These are phyloP conservation scores for Beauveria australis DNA, from an alignment of 2,329 filamentous ascomycete genomes.

Conservation along the genomic window DNA sequence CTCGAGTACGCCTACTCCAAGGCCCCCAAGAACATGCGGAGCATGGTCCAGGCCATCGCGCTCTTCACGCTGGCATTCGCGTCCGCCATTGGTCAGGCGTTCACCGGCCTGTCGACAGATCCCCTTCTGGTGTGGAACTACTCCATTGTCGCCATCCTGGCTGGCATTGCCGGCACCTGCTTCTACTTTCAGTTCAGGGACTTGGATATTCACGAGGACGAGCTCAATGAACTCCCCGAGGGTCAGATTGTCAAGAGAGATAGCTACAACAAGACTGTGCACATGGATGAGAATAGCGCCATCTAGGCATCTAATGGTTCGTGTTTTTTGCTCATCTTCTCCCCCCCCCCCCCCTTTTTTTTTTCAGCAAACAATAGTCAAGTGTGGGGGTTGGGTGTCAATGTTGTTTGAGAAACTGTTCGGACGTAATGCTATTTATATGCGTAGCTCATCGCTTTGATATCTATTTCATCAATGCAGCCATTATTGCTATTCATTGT, in stretches of 20 bases:
- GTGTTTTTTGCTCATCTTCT: neutral
- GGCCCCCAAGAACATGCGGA: slow-evolving; percentile 68
- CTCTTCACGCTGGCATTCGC: slow-evolving; percentile 64
- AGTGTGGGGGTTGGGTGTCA: no score
- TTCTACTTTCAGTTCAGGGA: slow-evolving; percentile 63
- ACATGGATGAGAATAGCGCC: slow-evolving; percentile 3
- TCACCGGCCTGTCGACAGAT: slow-evolving; percentile 38
- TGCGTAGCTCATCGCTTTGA: no score
- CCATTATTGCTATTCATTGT: no score
- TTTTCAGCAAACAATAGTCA: neutral
- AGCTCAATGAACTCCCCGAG: slow-evolving; percentile 50
- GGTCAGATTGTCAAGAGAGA: slow-evolving; percentile 7
- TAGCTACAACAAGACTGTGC: slow-evolving; percentile 3
- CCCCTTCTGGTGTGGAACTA: slow-evolving; percentile 71
- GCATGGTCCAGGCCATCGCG: slow-evolving; percentile 58
- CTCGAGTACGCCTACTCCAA: slow-evolving; percentile 72
- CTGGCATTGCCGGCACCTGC: slow-evolving; percentile 51
- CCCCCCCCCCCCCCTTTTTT: no score
- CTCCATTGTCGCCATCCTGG: slow-evolving; percentile 54
- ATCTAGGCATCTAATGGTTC: neutral
- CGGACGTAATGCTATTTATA: no score
- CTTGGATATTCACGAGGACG: slow-evolving; percentile 57
- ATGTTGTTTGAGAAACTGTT: no score
- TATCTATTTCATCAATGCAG: no score
- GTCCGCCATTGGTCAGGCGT: slow-evolving; percentile 57